phyloP scores from a whole-genome alignment of 306 rosid species.

The Bauhinia variegata region DNA sequence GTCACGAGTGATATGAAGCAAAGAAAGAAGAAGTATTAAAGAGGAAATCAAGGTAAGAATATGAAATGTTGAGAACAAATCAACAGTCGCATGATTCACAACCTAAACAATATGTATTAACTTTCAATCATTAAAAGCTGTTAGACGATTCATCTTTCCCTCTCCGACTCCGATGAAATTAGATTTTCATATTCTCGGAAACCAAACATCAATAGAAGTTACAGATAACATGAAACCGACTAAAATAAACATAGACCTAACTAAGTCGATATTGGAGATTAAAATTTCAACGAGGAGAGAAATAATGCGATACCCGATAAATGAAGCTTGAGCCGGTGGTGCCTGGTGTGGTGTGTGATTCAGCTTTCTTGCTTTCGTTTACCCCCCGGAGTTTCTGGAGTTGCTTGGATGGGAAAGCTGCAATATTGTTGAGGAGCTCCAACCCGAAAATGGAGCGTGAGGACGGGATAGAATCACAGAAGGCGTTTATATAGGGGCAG shows the following conservation, averaged over 20 bases:
- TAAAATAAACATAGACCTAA: not conserved
- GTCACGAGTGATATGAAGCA: not conserved
- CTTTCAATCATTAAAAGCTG: not conserved
- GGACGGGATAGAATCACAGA: fast-evolving
- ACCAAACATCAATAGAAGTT: not conserved
- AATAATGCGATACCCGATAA: conserved; percentile 24
- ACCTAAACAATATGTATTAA: not conserved
- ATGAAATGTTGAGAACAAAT: not conserved
- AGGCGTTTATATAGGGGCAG: not conserved
- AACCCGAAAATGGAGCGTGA: not conserved
- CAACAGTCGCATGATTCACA: not conserved
- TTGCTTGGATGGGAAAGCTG: not conserved
- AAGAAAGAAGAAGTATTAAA: not conserved
- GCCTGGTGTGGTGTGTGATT: not conserved
- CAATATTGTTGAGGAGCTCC: not conserved
- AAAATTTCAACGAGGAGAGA: not conserved
- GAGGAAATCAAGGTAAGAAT: not conserved
- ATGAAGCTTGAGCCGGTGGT: not conserved
- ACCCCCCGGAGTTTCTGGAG: not conserved
- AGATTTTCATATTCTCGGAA: not conserved
- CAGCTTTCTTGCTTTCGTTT: not conserved
- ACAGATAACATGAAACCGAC: not conserved
- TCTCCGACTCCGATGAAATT: not conserved
- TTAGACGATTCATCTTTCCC: not conserved
- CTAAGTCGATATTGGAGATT: not conserved